These are phyloP conservation scores for Rasamsonia emersonii DNA, from an alignment of 2,329 filamentous ascomycete species.

Conservation along the genomic window DNA sequence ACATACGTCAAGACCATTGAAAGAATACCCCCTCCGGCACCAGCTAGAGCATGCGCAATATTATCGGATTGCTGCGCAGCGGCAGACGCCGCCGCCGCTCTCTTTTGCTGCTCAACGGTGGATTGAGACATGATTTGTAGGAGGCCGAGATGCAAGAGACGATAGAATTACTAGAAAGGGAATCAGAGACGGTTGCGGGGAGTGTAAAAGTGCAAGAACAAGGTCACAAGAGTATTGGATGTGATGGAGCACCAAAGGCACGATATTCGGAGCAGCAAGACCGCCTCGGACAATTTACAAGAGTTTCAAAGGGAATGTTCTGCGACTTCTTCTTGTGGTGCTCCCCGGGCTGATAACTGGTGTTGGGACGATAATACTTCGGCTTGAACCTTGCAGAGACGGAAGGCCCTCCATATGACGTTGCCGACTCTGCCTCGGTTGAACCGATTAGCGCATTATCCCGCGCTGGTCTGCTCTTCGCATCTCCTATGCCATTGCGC, in stretches of 20 bases:
- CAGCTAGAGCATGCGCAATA: conserved; percentile 88
- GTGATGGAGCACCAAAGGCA: too few relatives aligned
- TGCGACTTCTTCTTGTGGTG: not conserved
- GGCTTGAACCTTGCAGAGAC: not conserved
- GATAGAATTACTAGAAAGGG: too few relatives aligned
- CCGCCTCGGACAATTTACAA: too few relatives aligned
- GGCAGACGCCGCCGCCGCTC: conserved; percentile 45
- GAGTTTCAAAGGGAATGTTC: not conserved
- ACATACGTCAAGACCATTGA: conserved; percentile 89
- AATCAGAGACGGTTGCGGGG: too few relatives aligned
- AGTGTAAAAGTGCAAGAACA: too few relatives aligned
- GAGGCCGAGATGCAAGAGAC: not conserved
- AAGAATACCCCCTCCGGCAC: conserved; percentile 84
- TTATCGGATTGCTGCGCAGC: conserved; percentile 84
- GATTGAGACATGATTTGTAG: conserved; percentile 30
- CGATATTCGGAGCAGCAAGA: too few relatives aligned
- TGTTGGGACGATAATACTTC: too few relatives aligned
- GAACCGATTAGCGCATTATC: not conserved
- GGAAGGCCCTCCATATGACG: conserved; percentile 8
- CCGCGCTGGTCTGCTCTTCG: not conserved
- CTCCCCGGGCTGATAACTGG: too few relatives aligned
- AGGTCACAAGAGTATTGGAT: too few relatives aligned
- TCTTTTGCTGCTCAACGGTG: conserved; percentile 27
- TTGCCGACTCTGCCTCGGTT: conserved; percentile 9
- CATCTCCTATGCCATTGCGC: too few relatives aligned